These are phyloP conservation scores for Polytolypa hystricis DNA, from an alignment of 2,329 filamentous ascomycete genomes.

Conservation along the genomic window DNA sequence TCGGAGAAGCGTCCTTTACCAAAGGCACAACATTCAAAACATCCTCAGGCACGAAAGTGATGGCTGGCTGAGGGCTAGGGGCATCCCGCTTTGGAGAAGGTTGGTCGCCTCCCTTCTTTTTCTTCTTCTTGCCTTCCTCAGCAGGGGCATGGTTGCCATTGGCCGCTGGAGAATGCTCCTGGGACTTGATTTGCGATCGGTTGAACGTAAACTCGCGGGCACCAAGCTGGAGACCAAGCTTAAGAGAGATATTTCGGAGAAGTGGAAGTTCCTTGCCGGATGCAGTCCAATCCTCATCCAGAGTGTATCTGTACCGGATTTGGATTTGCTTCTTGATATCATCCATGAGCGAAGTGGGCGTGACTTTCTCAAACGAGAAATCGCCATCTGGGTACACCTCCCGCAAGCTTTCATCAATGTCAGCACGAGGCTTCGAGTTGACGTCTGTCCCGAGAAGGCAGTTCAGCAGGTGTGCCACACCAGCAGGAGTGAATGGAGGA, in stretches of 20 bases:
- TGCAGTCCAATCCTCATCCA: constrained; percentile 57
- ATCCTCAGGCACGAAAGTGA: constrained; percentile 72
- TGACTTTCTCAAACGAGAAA: constrained; percentile 68
- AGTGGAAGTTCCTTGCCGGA: constrained; percentile 66
- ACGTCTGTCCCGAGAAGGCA: constrained; percentile 71
- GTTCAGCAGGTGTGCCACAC: constrained; percentile 80
- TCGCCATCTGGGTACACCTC: constrained; percentile 71
- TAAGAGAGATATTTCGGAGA: constrained; percentile 77
- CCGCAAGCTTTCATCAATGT: constrained; percentile 64
- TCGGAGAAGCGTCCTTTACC: constrained; percentile 86
- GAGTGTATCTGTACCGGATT: constrained; percentile 64
- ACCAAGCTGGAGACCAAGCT: constrained; percentile 79
- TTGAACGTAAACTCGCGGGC: constrained; percentile 66
- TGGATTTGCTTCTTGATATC: constrained; percentile 62
- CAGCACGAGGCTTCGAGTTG: constrained; percentile 66
- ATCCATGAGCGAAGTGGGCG: constrained; percentile 57
- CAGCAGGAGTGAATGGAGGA: constrained; percentile 65
- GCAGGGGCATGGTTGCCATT: constrained; percentile 28
- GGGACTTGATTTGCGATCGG: constrained; percentile 28
- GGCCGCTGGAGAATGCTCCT: constrained; percentile 22
- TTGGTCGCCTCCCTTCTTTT: constrained; percentile 44
- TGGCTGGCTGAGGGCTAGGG: constrained; percentile 36
- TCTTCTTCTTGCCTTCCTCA: constrained; percentile 42
- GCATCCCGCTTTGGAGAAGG: constrained; percentile 34
- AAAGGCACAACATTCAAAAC: constrained; percentile 87